Percentiles rank a stretch among this genome's conserved stretches.
Evolutionary conservation across 1,284 basidiomycete species (phyloP).

Genomic region (Ganoderma lucidum): DNA sequence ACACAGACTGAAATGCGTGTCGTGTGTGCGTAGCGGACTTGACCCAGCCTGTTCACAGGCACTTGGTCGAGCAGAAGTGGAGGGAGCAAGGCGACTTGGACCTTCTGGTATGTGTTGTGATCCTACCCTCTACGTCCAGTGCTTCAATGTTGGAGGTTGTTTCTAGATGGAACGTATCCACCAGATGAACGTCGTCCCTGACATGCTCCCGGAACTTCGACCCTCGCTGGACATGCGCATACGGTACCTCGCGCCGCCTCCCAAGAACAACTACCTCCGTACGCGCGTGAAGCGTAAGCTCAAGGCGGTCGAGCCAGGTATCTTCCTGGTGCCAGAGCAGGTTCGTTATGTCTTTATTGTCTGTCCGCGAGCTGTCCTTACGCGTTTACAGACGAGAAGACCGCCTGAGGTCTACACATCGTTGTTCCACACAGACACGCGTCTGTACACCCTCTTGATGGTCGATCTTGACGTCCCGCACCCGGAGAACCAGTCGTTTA

Average conservation of each 20-base stretch:
- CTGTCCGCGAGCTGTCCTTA: background rate
- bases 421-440: slow-evolving; percentile 81
- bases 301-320: slow-evolving; percentile 75
- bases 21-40: slow-evolving; percentile 59
- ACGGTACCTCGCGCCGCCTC: slow-evolving; percentile 53
- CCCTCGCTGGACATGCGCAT: slow-evolving; percentile 81
- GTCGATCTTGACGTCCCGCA: slow-evolving; percentile 91
- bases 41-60: slow-evolving; percentile 74
- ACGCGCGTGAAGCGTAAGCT: slow-evolving; percentile 48
- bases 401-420: slow-evolving; percentile 74
- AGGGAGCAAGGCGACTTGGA: slow-evolving; percentile 85
- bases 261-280: slow-evolving; percentile 39
- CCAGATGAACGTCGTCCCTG: slow-evolving; percentile 92
- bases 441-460: slow-evolving; percentile 89
- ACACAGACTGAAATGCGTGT: background rate
- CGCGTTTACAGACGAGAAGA: slow-evolving; percentile 59
- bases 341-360: slow-evolving; percentile 44
- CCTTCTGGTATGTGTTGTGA: slow-evolving; percentile 69
- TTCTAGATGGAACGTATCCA: slow-evolving; percentile 88
- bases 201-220: slow-evolving; percentile 77
- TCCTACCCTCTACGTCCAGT: background rate
- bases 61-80: slow-evolving; percentile 89
- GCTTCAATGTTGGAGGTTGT: background rate
- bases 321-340: slow-evolving; percentile 70
- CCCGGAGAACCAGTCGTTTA: slow-evolving; percentile 68